phyloP scores from a whole-genome alignment of 352 stramenopile species.

The Phytopythium oedochilum region DNA sequence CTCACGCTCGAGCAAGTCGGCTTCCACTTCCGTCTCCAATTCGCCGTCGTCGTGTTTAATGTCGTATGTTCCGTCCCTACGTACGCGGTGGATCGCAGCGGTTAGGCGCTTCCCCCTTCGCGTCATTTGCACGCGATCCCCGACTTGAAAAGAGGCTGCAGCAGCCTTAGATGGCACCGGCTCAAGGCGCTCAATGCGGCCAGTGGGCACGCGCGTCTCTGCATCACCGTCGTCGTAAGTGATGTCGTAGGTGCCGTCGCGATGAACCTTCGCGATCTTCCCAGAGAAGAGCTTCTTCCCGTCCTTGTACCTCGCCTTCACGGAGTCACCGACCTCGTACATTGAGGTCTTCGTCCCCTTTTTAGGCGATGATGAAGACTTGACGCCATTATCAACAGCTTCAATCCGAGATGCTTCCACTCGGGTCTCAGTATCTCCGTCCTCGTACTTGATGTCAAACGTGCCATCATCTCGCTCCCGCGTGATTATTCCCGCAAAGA shows the following conservation, averaged over 20 bases:
- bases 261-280: slow-evolving; percentile 35
- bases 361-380: slow-evolving; percentile 3
- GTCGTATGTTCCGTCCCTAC: slow-evolving; percentile 58
- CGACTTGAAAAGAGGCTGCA: neutral
- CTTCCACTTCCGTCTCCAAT: slow-evolving; percentile 21
- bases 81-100: slow-evolving; percentile 28
- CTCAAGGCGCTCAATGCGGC: slow-evolving; percentile 13
- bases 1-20: slow-evolving; percentile 14
- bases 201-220: slow-evolving; percentile 25
- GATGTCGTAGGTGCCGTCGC: slow-evolving; percentile 68
- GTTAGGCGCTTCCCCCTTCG: slow-evolving; percentile 24
- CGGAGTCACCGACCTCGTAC: slow-evolving; percentile 17
- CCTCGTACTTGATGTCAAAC: slow-evolving; percentile 50
- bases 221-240: slow-evolving; percentile 56
- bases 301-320: slow-evolving; percentile 41
- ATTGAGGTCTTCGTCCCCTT: slow-evolving; percentile 2
- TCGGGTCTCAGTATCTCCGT: slow-evolving; percentile 25
- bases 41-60: slow-evolving; percentile 58
- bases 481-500: slow-evolving; percentile 39
- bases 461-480: slow-evolving; percentile 45
- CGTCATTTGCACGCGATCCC: slow-evolving; percentile 9
- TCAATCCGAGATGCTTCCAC: slow-evolving; percentile 17
- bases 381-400: slow-evolving; percentile 2
- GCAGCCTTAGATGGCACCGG: neutral
- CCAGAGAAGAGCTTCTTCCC: slow-evolving; percentile 34